These are phyloP conservation scores for Tetrapyrgos nigripes DNA, from an alignment of 1,284 basidiomycete genomes.

Conservation along the genomic window DNA sequence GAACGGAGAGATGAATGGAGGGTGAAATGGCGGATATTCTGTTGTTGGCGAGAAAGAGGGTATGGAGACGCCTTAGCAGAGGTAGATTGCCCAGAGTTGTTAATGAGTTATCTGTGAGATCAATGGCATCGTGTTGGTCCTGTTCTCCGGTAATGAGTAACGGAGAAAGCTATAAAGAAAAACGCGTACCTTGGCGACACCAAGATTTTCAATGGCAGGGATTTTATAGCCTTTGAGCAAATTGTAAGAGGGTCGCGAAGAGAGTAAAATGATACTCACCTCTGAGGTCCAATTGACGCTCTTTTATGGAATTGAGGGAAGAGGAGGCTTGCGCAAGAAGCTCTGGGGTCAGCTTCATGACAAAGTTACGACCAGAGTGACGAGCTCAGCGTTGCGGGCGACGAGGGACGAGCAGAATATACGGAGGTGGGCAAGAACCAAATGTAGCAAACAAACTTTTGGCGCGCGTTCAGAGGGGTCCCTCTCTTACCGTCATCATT, in stretches of 20 bases:
- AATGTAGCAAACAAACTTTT: slow-evolving; percentile 6
- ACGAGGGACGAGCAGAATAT: slow-evolving; percentile 13
- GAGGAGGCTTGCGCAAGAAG: slow-evolving; percentile 81
- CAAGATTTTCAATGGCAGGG: slow-evolving; percentile 98
- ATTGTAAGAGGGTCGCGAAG: slow-evolving; percentile 33
- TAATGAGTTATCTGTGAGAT: slow-evolving; percentile 97
- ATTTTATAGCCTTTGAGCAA: slow-evolving; percentile 87
- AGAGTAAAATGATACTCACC: slow-evolving; percentile 58
- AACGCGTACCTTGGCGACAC: slow-evolving; percentile 86
- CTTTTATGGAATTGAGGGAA: slow-evolving; percentile 89
- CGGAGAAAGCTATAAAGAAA: slow-evolving; percentile 11
- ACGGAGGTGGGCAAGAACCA: too few relatives aligned
- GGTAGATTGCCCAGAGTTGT: slow-evolving; percentile 88
- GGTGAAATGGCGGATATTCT: slow-evolving; percentile 84
- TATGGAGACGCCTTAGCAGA: slow-evolving; percentile 79
- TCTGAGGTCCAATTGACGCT: slow-evolving; percentile 94
- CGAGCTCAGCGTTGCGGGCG: slow-evolving; percentile 29
- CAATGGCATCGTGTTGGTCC: slow-evolving; percentile 95
- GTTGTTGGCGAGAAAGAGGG: slow-evolving; percentile 89
- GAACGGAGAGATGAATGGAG: slow-evolving; percentile 82
- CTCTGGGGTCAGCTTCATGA: slow-evolving; percentile 95
- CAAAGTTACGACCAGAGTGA: too few relatives aligned
- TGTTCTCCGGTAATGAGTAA: slow-evolving; percentile 36
- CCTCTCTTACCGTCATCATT: slow-evolving; percentile 25
- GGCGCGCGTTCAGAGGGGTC: slow-evolving; percentile 19